Percentiles rank a stretch among this genome's conserved stretches.
phyloP scores from a whole-genome alignment of 177 flowering plant species.

The Telopea speciosissima region DNA sequence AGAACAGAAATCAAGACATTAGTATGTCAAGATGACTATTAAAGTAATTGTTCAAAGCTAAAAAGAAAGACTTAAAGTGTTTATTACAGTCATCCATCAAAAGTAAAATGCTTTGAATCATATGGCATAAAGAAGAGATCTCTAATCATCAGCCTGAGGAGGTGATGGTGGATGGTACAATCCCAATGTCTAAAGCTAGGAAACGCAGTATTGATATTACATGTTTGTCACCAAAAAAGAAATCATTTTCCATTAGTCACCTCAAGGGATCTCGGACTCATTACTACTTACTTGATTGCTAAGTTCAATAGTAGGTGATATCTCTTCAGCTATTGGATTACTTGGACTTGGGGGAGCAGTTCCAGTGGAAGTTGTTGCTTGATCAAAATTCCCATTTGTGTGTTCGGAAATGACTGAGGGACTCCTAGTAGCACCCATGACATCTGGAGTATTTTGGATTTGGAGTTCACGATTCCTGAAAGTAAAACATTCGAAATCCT shows the following conservation, averaged over 20 bases:
- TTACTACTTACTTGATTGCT: not conserved
- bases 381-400: not conserved
- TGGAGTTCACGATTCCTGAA: not conserved
- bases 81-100: too few relatives aligned
- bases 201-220: too few relatives aligned
- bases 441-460: not conserved
- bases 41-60: too few relatives aligned
- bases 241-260: not conserved
- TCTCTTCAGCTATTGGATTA: not conserved
- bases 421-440: not conserved
- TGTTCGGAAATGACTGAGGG: not conserved
- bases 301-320: not conserved
- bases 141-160: too few relatives aligned
- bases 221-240: too few relatives aligned
- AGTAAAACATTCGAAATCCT: not conserved
- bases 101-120: too few relatives aligned
- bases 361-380: not conserved
- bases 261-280: not conserved
- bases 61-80: too few relatives aligned
- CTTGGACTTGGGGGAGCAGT: not conserved
- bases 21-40: too few relatives aligned
- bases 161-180: too few relatives aligned
- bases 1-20: too few relatives aligned
- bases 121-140: too few relatives aligned
- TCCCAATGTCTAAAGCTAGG: too few relatives aligned